phyloP scores from a whole-genome alignment of 2,329 filamentous ascomycete genomes.

The Coniochaeta ligniaria region DNA sequence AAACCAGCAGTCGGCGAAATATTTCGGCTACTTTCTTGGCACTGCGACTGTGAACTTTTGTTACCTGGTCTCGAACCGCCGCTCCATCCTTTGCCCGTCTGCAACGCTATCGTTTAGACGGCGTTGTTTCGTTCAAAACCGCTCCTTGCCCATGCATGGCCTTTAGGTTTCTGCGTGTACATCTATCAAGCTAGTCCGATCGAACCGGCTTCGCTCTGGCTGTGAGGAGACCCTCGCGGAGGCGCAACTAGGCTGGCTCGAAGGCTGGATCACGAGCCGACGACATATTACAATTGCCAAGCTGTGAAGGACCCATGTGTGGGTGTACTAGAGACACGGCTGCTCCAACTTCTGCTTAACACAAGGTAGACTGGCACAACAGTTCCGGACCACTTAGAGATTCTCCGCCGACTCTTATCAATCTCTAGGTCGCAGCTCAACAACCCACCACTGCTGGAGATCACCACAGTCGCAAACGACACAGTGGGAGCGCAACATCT shows the following conservation, averaged over 20 bases:
- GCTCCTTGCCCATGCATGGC: neutral
- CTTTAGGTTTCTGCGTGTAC: neutral
- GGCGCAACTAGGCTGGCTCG: neutral
- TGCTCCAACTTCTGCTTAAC: neutral
- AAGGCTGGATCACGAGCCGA: neutral
- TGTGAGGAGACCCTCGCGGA: neutral
- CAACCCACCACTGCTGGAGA: neutral
- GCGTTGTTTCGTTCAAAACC: neutral
- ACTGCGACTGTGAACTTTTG: neutral
- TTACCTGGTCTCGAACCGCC: neutral
- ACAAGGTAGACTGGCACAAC: neutral
- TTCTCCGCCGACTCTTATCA: neutral
- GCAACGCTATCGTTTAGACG: neutral
- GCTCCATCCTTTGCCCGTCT: neutral
- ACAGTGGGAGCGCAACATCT: neutral
- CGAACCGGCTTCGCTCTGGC: neutral
- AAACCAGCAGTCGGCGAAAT: conserved; percentile 1
- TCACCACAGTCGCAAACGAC: neutral
- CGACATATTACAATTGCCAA: neutral
- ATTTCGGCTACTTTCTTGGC: conserved; percentile 2
- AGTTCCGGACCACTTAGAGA: neutral
- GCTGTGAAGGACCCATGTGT: neutral
- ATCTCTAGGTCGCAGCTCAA: neutral
- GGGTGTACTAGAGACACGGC: neutral
- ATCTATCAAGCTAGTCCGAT: neutral